Percentiles rank a stretch among this genome's conserved stretches.
These are phyloP conservation scores for Lodderomyces metapsilosis DNA, from an alignment of 1,139 yeast genomes.

Conservation along the genomic window DNA sequence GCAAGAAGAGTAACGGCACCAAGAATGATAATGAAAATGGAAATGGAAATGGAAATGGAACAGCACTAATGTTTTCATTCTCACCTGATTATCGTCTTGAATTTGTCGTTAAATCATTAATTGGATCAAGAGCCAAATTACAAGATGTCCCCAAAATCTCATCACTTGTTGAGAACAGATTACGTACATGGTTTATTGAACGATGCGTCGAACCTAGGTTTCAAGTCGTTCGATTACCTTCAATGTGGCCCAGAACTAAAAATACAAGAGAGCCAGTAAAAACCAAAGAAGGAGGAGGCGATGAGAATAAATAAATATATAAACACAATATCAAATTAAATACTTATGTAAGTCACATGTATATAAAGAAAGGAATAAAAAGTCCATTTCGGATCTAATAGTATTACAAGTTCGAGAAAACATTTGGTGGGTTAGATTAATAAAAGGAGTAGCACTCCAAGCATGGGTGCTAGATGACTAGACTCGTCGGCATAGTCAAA, in stretches of 20 bases:
- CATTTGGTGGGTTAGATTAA: not conserved
- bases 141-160: slow-evolving; percentile 94
- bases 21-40: slow-evolving; percentile 4
- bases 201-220: slow-evolving; percentile 92
- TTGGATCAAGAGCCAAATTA: slow-evolving; percentile 88
- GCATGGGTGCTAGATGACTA: not conserved
- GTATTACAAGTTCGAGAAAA: too few relatives aligned
- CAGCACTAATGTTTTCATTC: slow-evolving; percentile 84
- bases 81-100: slow-evolving; percentile 89
- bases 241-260: slow-evolving; percentile 85
- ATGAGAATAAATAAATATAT: not conserved
- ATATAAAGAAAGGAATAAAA: not conserved
- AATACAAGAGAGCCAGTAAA: slow-evolving; percentile 52
- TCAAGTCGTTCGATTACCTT: slow-evolving; percentile 79
- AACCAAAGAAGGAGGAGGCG: slow-evolving; percentile 12
- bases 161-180: slow-evolving; percentile 74
- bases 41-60: slow-evolving; percentile 35
- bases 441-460: not conserved
- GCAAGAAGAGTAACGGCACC: not conserved
- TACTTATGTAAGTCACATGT: not conserved
- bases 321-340: not conserved
- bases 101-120: slow-evolving; percentile 78
- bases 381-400: not conserved
- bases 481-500: not conserved
- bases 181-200: slow-evolving; percentile 88